These are phyloP conservation scores for Amauroascus niger DNA, from an alignment of 2,329 filamentous ascomycete genomes.

Conservation along the genomic window DNA sequence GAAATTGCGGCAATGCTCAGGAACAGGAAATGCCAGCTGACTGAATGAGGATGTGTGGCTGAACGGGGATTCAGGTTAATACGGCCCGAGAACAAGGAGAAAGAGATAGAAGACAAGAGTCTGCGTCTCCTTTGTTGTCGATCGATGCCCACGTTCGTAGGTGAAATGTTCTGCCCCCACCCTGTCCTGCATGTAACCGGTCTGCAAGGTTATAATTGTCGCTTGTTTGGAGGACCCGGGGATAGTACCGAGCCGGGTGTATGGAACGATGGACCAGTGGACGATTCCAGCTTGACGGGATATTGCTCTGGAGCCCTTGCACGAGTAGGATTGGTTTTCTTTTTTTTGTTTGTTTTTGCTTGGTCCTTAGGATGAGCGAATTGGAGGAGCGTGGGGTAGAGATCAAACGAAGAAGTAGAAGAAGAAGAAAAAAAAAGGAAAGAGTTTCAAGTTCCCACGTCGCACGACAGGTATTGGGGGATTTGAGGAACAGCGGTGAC, in stretches of 20 bases:
- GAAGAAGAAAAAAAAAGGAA: background rate
- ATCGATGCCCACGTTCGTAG: constrained; percentile 18
- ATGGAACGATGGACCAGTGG: constrained; percentile 1
- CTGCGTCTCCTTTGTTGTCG: constrained; percentile 13
- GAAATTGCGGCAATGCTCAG: background rate
- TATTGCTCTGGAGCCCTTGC: background rate
- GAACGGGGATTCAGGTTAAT: constrained; percentile 6
- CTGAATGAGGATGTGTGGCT: constrained; percentile 1
- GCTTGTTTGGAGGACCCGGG: background rate
- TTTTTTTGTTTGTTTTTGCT: no score
- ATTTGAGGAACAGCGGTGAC: constrained; percentile 3
- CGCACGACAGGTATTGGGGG: constrained; percentile 2
- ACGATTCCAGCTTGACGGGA: constrained; percentile 7
- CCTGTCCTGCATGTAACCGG: constrained; percentile 13
- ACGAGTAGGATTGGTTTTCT: background rate
- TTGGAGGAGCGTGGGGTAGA: background rate
- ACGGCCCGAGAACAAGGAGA: constrained; percentile 5
- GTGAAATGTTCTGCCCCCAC: background rate
- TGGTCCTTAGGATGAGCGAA: background rate
- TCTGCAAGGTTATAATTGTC: constrained; percentile 7
- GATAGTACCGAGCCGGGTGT: constrained; percentile 3
- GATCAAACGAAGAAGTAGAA: background rate
- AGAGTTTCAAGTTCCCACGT: background rate
- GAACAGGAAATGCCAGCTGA: constrained; percentile 5
- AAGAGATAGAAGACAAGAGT: no score